Evolutionary conservation across 345 rosid genomes (phyloP).

Genomic region (rapeseed (Brassica napus)): Da-Ae NC_063452.1:23667501-23668000

Average conservation of each 20-base stretch:
- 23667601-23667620: too few species aligned
- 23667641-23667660: neutral
- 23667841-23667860: conserved; percentile 18
- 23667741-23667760: neutral
- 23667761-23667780: neutral
- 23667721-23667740: neutral
- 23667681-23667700: neutral
- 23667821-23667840: conserved; percentile 24
- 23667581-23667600: too few species aligned
- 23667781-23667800: conserved; percentile 19
- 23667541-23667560: too few species aligned
- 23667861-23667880: conserved; percentile 9
- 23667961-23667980: conserved; percentile 30
- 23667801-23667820: conserved; percentile 16
- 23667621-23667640: neutral
- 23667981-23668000: conserved; percentile 19
- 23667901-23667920: conserved; percentile 4
- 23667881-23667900: conserved; percentile 39
- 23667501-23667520: too few species aligned
- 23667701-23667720: neutral
- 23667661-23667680: neutral
- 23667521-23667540: too few species aligned
- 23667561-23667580: too few species aligned
- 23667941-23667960: conserved; percentile 39
- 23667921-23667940: conserved; percentile 35